Conservation (phyloP, 805 yeast species). For the Wickerhamomyces strasburgensis region DNA sequence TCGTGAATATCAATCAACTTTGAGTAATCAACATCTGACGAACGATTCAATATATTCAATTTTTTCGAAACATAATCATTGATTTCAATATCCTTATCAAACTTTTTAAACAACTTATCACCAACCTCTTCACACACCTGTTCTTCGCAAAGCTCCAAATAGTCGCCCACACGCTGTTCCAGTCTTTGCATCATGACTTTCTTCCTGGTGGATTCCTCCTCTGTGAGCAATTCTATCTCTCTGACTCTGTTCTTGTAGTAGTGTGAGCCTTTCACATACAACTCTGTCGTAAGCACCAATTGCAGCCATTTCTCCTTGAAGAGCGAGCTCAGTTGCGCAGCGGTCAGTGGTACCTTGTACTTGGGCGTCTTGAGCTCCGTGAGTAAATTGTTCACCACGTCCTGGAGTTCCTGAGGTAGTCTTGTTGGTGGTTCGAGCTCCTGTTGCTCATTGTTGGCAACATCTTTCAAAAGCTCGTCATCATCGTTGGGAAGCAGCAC, state of each 20-base stretch:
- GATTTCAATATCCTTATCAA: slow-evolving; percentile 8
- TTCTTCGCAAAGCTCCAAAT: slow-evolving; percentile 17
- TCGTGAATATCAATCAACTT: slow-evolving; percentile 18
- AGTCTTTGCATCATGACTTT: not conserved
- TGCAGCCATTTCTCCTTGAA: slow-evolving; percentile 20
- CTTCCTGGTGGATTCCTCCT: slow-evolving; percentile 8
- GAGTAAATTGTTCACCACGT: slow-evolving; percentile 11
- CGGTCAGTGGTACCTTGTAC: slow-evolving; percentile 18
- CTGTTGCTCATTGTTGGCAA: not conserved
- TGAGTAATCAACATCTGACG: slow-evolving; percentile 15
- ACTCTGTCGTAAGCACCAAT: slow-evolving; percentile 9
- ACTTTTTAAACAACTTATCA: slow-evolving; percentile 18
- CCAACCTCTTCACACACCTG: slow-evolving; percentile 9
- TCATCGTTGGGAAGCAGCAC: not conserved
- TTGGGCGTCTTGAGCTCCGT: slow-evolving; percentile 21
- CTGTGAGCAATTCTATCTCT: slow-evolving; percentile 8
- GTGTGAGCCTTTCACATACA: slow-evolving; percentile 16
- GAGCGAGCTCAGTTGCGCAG: slow-evolving; percentile 12
- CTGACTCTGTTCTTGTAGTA: slow-evolving; percentile 1
- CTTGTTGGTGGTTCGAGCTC: slow-evolving; percentile 5
- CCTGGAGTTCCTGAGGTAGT: slow-evolving; percentile 13
- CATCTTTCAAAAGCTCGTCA: not conserved
- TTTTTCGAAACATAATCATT: slow-evolving; percentile 18
- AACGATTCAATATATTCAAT: slow-evolving; percentile 9
- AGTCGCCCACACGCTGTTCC: slow-evolving; percentile 7